These are phyloP conservation scores for Penicillium malachiteum DNA, from an alignment of 495 filamentous ascomycete genomes.

Conservation along the genomic window DNA sequence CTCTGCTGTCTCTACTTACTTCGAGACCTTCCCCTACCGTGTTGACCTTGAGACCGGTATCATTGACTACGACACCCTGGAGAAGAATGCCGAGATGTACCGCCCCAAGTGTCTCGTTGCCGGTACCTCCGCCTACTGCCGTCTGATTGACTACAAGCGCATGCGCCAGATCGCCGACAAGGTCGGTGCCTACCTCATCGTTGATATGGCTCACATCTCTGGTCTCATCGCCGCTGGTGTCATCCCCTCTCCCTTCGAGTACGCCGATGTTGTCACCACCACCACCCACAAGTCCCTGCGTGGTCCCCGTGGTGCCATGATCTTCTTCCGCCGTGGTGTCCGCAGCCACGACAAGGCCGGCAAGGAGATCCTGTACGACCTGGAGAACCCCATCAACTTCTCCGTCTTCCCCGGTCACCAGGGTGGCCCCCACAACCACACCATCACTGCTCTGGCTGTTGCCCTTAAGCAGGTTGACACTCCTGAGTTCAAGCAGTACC, in stretches of 20 bases:
- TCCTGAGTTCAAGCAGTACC: slow-evolving; percentile 95
- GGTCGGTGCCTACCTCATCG: slow-evolving; percentile 90
- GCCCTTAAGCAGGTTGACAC: slow-evolving; percentile 92
- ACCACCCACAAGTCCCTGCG: slow-evolving; percentile 99
- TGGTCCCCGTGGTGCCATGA: slow-evolving; percentile 98
- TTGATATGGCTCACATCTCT: slow-evolving; percentile 99
- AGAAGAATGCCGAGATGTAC: slow-evolving; percentile 91
- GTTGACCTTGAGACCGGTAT: slow-evolving; percentile 89
- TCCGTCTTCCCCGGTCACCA: slow-evolving; percentile 99
- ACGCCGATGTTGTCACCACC: slow-evolving; percentile 97
- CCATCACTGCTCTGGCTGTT: slow-evolving; percentile 96
- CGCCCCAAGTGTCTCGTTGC: slow-evolving; percentile 94
- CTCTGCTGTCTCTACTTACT: slow-evolving; percentile 90
- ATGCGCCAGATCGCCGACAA: slow-evolving; percentile 97
- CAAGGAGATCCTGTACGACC: slow-evolving; percentile 88
- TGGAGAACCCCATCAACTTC: slow-evolving; percentile 96
- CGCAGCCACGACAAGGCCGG: slow-evolving; percentile 86
- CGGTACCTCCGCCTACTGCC: slow-evolving; percentile 98
- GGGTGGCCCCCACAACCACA: slow-evolving; percentile 99
- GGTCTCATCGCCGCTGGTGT: slow-evolving; percentile 90
- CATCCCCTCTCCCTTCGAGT: slow-evolving; percentile 89
- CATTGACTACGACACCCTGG: slow-evolving; percentile 93
- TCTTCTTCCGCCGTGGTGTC: slow-evolving; percentile 98
- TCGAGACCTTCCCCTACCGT: slow-evolving; percentile 91
- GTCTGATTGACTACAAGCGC: slow-evolving; percentile 92